Percentiles rank a stretch among this genome's conserved stretches.
Evolutionary conservation across 1,284 basidiomycete species (phyloP).

Genomic region (Amylostereum areolatum): DNA sequence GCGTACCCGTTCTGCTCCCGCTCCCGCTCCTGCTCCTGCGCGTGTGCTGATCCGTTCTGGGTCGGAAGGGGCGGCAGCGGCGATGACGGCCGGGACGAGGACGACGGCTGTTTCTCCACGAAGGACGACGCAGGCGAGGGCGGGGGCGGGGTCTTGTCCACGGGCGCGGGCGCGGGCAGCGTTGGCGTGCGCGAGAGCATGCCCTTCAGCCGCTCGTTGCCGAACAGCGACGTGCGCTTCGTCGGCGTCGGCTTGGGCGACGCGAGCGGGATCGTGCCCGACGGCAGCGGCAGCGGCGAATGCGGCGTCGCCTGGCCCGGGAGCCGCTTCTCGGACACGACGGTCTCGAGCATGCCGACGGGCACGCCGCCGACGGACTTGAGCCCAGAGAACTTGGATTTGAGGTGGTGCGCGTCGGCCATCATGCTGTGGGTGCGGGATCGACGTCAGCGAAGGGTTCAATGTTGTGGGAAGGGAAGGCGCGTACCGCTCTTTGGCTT

Average conservation of each 20-base stretch:
- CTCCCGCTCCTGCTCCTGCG: no score
- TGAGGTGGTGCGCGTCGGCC: constrained; percentile 72
- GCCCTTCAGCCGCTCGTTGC: constrained; percentile 20
- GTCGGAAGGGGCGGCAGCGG: neutral
- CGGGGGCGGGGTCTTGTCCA: neutral
- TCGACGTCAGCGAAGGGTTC: constrained; percentile 3
- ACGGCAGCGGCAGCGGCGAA: constrained; percentile 12
- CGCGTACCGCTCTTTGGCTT: constrained; percentile 76
- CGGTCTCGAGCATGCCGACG: constrained; percentile 73
- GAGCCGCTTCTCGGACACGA: constrained; percentile 70
- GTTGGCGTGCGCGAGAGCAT: constrained; percentile 21
- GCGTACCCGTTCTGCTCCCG: neutral
- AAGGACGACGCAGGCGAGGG: neutral
- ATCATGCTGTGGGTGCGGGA: constrained; percentile 47
- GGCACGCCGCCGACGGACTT: constrained; percentile 61
- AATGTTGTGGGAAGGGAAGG: constrained; percentile 3
- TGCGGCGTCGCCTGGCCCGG: constrained; percentile 22
- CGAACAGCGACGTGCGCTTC: constrained; percentile 11
- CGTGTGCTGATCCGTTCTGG: neutral
- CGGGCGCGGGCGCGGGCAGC: constrained; percentile 10
- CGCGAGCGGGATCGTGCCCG: constrained; percentile 9
- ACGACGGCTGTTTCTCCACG: neutral
- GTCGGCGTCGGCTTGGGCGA: constrained; percentile 3
- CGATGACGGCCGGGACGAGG: neutral
- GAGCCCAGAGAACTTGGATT: constrained; percentile 66